phyloP scores from a whole-genome alignment of 768 basidiomycete genomes.

The Trametes cinnabarina region DNA sequence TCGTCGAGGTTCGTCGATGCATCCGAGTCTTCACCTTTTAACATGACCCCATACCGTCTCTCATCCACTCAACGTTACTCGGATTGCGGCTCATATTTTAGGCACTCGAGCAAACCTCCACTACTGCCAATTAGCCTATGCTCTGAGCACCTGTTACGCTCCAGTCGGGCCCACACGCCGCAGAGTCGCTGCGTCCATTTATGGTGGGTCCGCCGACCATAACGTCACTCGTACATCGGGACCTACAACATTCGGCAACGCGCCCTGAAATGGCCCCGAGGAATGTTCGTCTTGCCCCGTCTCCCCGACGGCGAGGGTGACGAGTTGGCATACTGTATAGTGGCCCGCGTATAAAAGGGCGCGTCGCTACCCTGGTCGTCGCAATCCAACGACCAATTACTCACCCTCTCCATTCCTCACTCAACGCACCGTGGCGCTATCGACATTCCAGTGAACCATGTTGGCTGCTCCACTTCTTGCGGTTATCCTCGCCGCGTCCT shows the following conservation, averaged over 20 bases:
- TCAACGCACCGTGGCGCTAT: not conserved
- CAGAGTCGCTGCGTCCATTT: not conserved
- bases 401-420: not conserved
- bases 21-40: too few species aligned
- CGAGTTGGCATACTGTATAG: not conserved
- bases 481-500: not conserved
- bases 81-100: not conserved
- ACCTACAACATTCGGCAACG: not conserved
- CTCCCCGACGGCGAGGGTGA: not conserved
- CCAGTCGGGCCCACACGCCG: not conserved
- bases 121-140: not conserved
- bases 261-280: not conserved
- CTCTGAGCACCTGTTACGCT: not conserved
- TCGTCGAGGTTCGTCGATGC: too few species aligned
- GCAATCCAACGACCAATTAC: not conserved
- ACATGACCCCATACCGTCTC: not conserved
- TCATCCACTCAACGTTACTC: not conserved
- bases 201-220: not conserved
- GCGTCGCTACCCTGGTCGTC: not conserved
- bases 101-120: not conserved
- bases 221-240: not conserved
- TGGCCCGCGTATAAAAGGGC: not conserved
- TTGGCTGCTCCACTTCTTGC: not conserved
- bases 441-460: not conserved
- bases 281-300: not conserved